Conservation (phyloP, 306 rosid species). For the Amphicarpaea edgeworthii region DNA sequence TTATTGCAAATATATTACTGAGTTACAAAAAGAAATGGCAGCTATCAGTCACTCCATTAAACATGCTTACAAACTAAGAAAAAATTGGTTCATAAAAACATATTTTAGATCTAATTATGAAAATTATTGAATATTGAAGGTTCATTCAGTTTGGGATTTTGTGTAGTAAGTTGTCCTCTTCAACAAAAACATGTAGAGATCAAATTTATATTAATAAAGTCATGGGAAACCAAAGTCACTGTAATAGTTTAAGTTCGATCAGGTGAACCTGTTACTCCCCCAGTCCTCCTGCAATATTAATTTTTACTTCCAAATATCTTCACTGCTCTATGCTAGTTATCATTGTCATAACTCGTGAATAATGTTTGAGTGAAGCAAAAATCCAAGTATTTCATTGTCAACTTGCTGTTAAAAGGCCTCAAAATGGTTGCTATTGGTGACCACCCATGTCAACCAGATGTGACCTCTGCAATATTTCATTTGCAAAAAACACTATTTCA, state of each 20-base stretch:
- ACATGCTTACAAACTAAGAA: slow-evolving; percentile 14
- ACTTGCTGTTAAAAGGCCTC: slow-evolving; percentile 1
- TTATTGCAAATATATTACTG: neutral
- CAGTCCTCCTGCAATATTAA: neutral
- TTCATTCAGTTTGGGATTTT: slow-evolving; percentile 18
- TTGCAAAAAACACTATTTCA: neutral
- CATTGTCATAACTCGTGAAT: neutral
- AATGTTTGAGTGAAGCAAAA: slow-evolving; percentile 15
- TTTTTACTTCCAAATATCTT: slow-evolving; percentile 16
- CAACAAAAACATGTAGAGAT: slow-evolving; percentile 14
- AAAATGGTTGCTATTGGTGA: slow-evolving; percentile 10
- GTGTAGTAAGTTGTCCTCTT: slow-evolving; percentile 32
- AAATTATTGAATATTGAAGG: slow-evolving; percentile 2
- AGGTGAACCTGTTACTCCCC: slow-evolving; percentile 5
- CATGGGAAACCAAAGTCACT: slow-evolving; percentile 4
- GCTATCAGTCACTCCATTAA: neutral
- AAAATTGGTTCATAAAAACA: neutral
- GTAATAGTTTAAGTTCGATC: slow-evolving; percentile 21
- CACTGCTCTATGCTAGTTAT: neutral
- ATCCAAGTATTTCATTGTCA: slow-evolving; percentile 6
- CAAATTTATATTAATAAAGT: neutral
- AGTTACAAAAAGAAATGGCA: neutral
- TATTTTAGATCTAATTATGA: neutral
- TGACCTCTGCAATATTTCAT: slow-evolving; percentile 4
- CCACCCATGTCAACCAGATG: neutral